A percentile compares a stretch with the other conserved stretches of the same genome.
These are phyloP conservation scores for Babesia bigemina DNA, from an alignment of 169 alveolate genomes.

Conservation along the genomic window DNA sequence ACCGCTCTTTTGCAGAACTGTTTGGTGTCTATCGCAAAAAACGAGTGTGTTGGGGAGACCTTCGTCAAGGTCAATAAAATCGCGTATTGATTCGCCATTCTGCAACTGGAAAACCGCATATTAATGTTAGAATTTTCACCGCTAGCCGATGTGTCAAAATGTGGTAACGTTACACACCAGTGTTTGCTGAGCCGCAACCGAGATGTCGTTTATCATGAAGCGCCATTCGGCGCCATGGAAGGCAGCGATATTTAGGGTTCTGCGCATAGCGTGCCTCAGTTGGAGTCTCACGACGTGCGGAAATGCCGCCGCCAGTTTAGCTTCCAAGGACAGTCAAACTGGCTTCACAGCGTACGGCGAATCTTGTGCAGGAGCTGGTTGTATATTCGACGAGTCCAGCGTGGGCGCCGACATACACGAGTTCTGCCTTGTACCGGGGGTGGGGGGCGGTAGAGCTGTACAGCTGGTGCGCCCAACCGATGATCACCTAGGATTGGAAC, in stretches of 20 bases:
- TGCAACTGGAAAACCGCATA: background rate
- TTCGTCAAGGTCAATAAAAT: slow-evolving; percentile 40
- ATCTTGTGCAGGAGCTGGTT: background rate
- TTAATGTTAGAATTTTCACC: background rate
- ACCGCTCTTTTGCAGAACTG: slow-evolving; percentile 50
- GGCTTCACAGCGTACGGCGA: slow-evolving; percentile 22
- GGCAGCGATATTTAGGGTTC: background rate
- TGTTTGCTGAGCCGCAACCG: background rate
- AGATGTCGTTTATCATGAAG: background rate
- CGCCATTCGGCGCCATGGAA: background rate
- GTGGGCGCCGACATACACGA: background rate
- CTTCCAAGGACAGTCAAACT: background rate
- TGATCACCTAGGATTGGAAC: slow-evolving; percentile 72
- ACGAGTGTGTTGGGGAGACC: slow-evolving; percentile 61
- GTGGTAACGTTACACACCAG: background rate
- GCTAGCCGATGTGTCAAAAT: background rate
- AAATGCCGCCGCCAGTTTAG: background rate
- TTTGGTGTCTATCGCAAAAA: slow-evolving; percentile 43
- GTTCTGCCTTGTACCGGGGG: slow-evolving; percentile 28
- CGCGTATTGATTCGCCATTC: slow-evolving; percentile 14
- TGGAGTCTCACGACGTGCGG: background rate
- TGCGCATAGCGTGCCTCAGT: background rate
- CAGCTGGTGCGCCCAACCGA: slow-evolving; percentile 74
- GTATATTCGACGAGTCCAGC: background rate
- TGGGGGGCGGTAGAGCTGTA: slow-evolving; percentile 66